phyloP scores from a whole-genome alignment of 2,329 filamentous ascomycete genomes.

The Aspergillus oerlinghausenensis region DNA sequence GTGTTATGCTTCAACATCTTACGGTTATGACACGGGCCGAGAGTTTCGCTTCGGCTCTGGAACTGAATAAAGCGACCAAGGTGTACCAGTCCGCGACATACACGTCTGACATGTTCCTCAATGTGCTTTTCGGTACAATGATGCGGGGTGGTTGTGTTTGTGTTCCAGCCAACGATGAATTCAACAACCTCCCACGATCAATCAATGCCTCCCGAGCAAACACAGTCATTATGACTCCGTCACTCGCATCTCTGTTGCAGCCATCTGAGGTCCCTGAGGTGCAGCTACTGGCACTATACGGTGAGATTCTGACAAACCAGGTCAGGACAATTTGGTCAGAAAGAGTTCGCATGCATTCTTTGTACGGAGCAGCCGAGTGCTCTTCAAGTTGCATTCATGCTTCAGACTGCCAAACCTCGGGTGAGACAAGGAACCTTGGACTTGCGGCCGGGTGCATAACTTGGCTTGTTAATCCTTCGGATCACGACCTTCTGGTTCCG shows the following conservation, averaged over 20 bases:
- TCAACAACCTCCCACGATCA: constrained; percentile 51
- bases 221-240: constrained; percentile 34
- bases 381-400: constrained; percentile 22
- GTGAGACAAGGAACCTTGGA: constrained; percentile 17
- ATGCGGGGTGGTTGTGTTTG: constrained; percentile 44
- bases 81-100: constrained; percentile 42
- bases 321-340: constrained; percentile 2
- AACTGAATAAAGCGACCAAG: constrained; percentile 18
- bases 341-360: constrained; percentile 16
- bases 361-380: constrained; percentile 24
- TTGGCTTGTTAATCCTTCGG: constrained; percentile 32
- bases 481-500: constrained; percentile 27
- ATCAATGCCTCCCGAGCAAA: constrained; percentile 37
- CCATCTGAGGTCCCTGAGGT: constrained; percentile 27
- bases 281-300: constrained; percentile 18
- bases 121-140: constrained; percentile 36
- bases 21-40: constrained; percentile 27
- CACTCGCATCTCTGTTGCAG: constrained; percentile 14
- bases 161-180: constrained; percentile 43
- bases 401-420: neutral
- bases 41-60: constrained; percentile 22
- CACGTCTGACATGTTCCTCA: constrained; percentile 44
- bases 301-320: constrained; percentile 12
- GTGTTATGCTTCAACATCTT: constrained; percentile 35
- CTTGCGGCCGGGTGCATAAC: constrained; percentile 19